These are phyloP conservation scores for Puccinia polysora DNA, from an alignment of 1,284 basidiomycete species.

Conservation along the genomic window DNA sequence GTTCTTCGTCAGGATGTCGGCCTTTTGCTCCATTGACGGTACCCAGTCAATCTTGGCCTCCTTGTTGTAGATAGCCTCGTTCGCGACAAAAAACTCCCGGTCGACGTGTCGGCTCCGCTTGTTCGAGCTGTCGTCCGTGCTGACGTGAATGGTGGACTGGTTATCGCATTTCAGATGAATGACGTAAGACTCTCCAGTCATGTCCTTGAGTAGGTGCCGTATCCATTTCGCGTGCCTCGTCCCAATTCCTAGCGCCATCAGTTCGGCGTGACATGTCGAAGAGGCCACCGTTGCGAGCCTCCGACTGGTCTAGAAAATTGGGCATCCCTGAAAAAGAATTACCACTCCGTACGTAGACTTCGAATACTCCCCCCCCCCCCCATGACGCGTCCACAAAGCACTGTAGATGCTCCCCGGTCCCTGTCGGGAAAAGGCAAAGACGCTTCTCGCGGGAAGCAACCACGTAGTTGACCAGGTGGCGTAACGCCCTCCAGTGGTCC, in stretches of 20 bases:
- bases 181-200: not conserved
- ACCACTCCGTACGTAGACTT: slow-evolving; percentile 1
- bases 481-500: not conserved
- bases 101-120: slow-evolving; percentile 11
- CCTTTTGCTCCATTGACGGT: not conserved
- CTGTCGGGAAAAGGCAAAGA: not conserved
- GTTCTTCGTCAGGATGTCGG: slow-evolving; percentile 14
- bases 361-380: slow-evolving; percentile 8
- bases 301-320: not conserved
- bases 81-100: slow-evolving; percentile 5
- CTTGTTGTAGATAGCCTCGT: not conserved
- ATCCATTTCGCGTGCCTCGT: not conserved
- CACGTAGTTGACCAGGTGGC: not conserved
- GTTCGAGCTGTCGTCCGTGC: not conserved
- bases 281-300: not conserved
- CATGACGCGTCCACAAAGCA: slow-evolving; percentile 19
- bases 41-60: not conserved
- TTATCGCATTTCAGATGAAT: not conserved
- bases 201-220: not conserved
- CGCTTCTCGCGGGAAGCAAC: not conserved
- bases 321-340: not conserved
- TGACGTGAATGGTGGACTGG: not conserved
- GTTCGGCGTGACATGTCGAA: not conserved
- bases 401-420: not conserved
- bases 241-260: not conserved